phyloP scores from a whole-genome alignment of 2,329 filamentous ascomycete species.

The Neophaeococcomyces mojaviensis region DNA sequence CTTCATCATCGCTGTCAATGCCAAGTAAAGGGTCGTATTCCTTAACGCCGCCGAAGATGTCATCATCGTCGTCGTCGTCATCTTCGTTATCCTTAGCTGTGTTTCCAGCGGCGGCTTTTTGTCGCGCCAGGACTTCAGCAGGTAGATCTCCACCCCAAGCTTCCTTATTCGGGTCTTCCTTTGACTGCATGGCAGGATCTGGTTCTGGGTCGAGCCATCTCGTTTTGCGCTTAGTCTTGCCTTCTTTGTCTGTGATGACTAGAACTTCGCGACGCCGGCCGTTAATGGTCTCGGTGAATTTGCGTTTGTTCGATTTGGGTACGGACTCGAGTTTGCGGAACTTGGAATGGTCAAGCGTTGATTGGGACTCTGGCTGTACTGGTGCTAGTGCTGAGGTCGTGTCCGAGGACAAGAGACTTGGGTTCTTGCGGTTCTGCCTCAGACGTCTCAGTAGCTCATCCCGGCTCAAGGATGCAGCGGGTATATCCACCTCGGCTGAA shows the following conservation, averaged over 20 bases:
- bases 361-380: conserved; percentile 40
- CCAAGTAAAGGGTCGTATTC: conserved; percentile 55
- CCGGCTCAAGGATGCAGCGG: conserved; percentile 44
- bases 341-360: conserved; percentile 32
- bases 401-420: conserved; percentile 12
- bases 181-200: conserved; percentile 21
- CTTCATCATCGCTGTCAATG: conserved; percentile 39
- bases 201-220: conserved; percentile 41
- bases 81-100: conserved; percentile 33
- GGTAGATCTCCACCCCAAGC: conserved; percentile 47
- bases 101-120: conserved; percentile 24
- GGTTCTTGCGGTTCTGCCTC: conserved; percentile 44
- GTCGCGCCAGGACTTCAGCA: conserved; percentile 32
- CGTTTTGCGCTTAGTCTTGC: conserved; percentile 55
- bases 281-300: conserved; percentile 46
- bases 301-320: conserved; percentile 28
- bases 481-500: conserved; percentile 20
- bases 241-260: conserved; percentile 51
- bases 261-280: conserved; percentile 50
- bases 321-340: conserved; percentile 47
- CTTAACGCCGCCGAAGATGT: conserved; percentile 55
- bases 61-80: conserved; percentile 45
- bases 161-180: conserved; percentile 36
- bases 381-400: conserved; percentile 42
- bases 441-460: conserved; percentile 54